phyloP scores from a whole-genome alignment of 768 basidiomycete genomes.

The Leccinum subgranulosum region DNA sequence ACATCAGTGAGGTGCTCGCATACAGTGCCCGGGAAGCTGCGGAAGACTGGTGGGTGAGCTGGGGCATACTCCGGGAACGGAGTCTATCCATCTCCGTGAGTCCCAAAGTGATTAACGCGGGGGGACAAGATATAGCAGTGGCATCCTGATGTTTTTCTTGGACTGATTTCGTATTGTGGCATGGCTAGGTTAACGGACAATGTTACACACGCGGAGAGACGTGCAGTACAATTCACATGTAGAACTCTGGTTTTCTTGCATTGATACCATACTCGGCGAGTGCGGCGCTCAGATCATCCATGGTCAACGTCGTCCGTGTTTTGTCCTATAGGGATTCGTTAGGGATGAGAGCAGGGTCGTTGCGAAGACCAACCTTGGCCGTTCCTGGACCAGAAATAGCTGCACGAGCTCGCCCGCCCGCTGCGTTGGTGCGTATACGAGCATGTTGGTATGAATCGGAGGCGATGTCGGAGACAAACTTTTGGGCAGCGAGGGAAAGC shows the following conservation, averaged over 20 bases:
- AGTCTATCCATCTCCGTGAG: constrained; percentile 11
- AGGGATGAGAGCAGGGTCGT: background rate
- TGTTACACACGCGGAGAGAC: background rate
- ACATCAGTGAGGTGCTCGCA: constrained; percentile 43
- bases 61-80: constrained; percentile 43
- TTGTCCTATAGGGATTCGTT: constrained; percentile 56
- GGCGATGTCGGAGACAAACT: constrained; percentile 96
- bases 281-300: constrained; percentile 95
- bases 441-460: constrained; percentile 98
- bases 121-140: background rate
- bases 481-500: constrained; percentile 92
- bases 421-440: constrained; percentile 86
- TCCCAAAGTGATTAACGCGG: background rate
- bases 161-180: background rate
- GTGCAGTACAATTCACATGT: constrained; percentile 46
- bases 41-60: constrained; percentile 60
- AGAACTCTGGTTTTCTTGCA: constrained; percentile 92
- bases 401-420: constrained; percentile 66
- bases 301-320: constrained; percentile 89
- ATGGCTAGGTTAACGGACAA: background rate
- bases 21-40: constrained; percentile 53
- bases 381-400: constrained; percentile 55
- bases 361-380: constrained; percentile 52
- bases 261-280: constrained; percentile 96
- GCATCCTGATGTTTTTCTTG: background rate